Conservation (phyloP, 208 protist genomes). For the Leishmania amazonensis region DNA sequence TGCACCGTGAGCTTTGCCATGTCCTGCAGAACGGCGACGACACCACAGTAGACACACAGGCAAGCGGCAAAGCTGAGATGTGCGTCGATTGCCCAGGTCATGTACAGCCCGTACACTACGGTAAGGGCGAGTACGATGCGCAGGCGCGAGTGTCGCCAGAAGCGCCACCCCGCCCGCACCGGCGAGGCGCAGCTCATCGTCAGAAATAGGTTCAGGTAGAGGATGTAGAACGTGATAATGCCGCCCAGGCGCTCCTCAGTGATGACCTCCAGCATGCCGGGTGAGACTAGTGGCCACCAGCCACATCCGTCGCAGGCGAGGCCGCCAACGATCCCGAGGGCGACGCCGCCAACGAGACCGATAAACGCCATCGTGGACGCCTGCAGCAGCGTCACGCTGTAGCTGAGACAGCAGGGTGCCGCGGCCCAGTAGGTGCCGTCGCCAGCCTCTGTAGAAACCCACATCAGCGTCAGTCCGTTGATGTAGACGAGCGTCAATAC, state of each 20-base stretch:
- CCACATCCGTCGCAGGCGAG: neutral
- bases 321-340: constrained; percentile 1
- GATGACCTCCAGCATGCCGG: neutral
- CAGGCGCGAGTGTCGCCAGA: neutral
- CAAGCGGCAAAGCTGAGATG: neutral
- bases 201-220: constrained; percentile 10
- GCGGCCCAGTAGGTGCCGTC: neutral
- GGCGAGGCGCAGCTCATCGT: constrained; percentile 23
- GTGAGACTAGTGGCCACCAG: neutral
- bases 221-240: constrained; percentile 7
- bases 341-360: constrained; percentile 1
- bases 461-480: neutral
- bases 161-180: constrained; percentile 19
- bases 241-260: constrained; percentile 1
- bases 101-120: neutral
- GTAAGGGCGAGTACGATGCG: neutral
- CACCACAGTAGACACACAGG: constrained; percentile 11
- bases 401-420: neutral
- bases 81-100: neutral
- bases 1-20: constrained; percentile 15
- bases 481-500: neutral
- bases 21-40: constrained; percentile 19
- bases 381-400: constrained; percentile 6
- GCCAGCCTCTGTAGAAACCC: constrained; percentile 1
- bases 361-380: constrained; percentile 4